Evolutionary conservation across 176 grass and related monocot genomes (phyloP).

Genomic region (Ensete glaucum): DNA sequence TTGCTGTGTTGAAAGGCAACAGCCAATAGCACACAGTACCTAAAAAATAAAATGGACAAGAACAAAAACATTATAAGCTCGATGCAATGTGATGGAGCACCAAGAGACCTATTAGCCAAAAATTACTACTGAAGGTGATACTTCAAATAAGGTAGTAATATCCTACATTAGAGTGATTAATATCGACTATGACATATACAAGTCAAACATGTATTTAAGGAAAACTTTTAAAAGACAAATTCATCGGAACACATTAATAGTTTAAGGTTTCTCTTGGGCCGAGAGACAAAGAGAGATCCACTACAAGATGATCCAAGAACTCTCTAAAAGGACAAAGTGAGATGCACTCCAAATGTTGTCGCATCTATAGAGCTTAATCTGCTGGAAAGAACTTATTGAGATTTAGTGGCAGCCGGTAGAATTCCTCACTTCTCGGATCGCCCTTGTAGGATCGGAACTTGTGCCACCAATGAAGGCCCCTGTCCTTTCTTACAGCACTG

Average conservation of each 20-base stretch:
- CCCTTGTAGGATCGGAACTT: slow-evolving; percentile 64
- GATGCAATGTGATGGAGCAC: too few species aligned
- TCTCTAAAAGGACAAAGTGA: too few species aligned
- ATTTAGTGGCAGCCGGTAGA: slow-evolving; percentile 74
- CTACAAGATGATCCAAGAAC: background rate
- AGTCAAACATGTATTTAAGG: background rate
- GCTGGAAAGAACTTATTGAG: slow-evolving; percentile 82
- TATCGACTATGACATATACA: background rate
- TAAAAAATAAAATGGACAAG: too few species aligned
- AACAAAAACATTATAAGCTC: too few species aligned
- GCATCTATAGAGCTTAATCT: slow-evolving; percentile 22
- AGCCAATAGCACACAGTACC: too few species aligned
- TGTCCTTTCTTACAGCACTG: slow-evolving; percentile 46
- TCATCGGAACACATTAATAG: background rate
- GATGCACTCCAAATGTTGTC: too few species aligned
- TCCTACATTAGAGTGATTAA: background rate
- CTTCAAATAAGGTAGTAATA: too few species aligned
- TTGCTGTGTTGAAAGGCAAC: too few species aligned
- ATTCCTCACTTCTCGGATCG: slow-evolving; percentile 66
- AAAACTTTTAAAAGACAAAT: background rate
- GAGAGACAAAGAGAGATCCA: background rate
- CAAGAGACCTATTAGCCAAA: too few species aligned
- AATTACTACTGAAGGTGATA: too few species aligned
- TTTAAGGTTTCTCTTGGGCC: background rate
- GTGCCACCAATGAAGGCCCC: slow-evolving; percentile 80